phyloP scores from a whole-genome alignment of 2,329 filamentous ascomycete species.

The Fusarium hostae region DNA sequence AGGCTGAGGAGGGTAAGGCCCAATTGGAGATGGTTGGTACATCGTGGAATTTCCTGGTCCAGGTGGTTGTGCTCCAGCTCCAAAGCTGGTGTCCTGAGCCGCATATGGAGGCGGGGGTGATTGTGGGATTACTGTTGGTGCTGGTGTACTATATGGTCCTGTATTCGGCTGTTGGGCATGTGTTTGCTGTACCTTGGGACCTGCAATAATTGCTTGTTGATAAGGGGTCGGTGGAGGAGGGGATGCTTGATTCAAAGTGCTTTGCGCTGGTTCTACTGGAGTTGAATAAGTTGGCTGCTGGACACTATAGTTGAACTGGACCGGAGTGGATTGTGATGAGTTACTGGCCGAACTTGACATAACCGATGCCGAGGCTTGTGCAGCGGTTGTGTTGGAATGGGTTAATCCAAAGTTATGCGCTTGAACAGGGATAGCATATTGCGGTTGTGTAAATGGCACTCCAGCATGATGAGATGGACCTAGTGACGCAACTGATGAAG shows the following conservation, averaged over 20 bases:
- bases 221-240: conserved; percentile 5
- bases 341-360: conserved; percentile 13
- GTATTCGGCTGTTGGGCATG: conserved; percentile 19
- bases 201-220: conserved; percentile 16
- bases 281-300: conserved; percentile 38
- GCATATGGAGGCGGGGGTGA: conserved; percentile 43
- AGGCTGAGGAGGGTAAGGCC: conserved; percentile 31
- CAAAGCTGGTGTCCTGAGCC: conserved; percentile 13
- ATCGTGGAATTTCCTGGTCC: conserved; percentile 18
- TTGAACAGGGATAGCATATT: conserved; percentile 32
- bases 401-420: conserved; percentile 18
- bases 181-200: conserved; percentile 13
- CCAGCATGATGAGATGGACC: conserved; percentile 17
- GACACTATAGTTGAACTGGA: conserved; percentile 28
- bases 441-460: conserved; percentile 34
- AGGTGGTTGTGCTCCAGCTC: conserved; percentile 28
- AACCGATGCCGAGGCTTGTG: not conserved
- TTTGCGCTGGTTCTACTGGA: conserved; percentile 6
- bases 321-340: conserved; percentile 11
- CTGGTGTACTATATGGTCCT: conserved; percentile 6
- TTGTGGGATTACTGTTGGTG: conserved; percentile 15
- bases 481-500: not conserved
- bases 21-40: conserved; percentile 25
- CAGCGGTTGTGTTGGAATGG: conserved; percentile 4
- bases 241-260: not conserved